Conservation (phyloP, 495 filamentous ascomycete genomes). For the Hypoxylon subgilvum region DNA sequence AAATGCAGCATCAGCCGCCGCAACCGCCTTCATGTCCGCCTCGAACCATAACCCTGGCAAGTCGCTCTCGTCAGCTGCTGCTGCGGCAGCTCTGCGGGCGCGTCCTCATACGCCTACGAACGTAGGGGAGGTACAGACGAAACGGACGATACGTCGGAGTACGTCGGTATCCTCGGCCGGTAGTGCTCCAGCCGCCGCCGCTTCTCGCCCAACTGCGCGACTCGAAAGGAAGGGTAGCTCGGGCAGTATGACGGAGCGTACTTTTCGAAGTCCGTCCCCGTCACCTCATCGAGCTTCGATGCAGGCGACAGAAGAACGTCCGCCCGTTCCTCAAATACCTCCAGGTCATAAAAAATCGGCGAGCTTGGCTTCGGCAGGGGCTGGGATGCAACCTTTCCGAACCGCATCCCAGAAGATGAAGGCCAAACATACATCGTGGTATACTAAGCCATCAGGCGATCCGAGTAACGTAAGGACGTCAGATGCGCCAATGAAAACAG, state of each 20-base stretch:
- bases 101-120: constrained; percentile 75
- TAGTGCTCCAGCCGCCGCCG: constrained; percentile 52
- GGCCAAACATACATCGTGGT: constrained; percentile 48
- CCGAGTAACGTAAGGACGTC: constrained; percentile 48
- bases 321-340: constrained; percentile 78
- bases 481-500: constrained; percentile 50
- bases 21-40: constrained; percentile 76
- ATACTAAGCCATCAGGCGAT: constrained; percentile 51
- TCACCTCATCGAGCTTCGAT: constrained; percentile 61
- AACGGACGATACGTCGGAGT: constrained; percentile 76
- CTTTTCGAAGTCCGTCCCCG: constrained; percentile 74
- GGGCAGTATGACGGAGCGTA: constrained; percentile 83
- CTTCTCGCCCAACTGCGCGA: constrained; percentile 45
- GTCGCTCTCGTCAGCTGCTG: constrained; percentile 79
- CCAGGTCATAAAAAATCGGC: constrained; percentile 30
- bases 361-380: constrained; percentile 36
- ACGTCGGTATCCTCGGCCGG: constrained; percentile 71
- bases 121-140: constrained; percentile 83
- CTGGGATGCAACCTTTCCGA: constrained; percentile 46
- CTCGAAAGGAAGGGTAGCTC: constrained; percentile 71
- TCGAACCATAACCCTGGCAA: constrained; percentile 60
- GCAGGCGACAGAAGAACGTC: constrained; percentile 53
- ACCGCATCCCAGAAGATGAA: constrained; percentile 54
- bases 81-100: constrained; percentile 79
- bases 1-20: constrained; percentile 75